These are phyloP conservation scores for Xylariales sp. DNA, from an alignment of 2,329 filamentous ascomycete genomes.

Conservation along the genomic window DNA sequence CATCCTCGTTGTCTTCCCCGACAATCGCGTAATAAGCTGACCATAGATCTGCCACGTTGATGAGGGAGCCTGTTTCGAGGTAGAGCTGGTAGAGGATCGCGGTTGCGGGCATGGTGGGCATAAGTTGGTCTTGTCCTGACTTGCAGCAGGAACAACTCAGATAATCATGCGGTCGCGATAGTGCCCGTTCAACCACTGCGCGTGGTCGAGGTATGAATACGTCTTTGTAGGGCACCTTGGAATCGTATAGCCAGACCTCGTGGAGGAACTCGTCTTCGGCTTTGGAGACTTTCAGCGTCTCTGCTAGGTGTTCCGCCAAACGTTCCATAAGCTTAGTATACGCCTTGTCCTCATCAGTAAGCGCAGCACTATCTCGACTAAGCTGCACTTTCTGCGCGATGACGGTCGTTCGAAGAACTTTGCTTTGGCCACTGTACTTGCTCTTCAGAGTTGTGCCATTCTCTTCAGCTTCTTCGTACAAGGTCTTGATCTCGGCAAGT, in stretches of 20 bases:
- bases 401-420: slow-evolving; percentile 69
- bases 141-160: slow-evolving; percentile 68
- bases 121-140: slow-evolving; percentile 41
- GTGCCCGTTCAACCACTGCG: slow-evolving; percentile 63
- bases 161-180: slow-evolving; percentile 72
- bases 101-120: slow-evolving; percentile 62
- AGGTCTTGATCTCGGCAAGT: slow-evolving; percentile 38
- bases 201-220: slow-evolving; percentile 73
- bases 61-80: slow-evolving; percentile 67
- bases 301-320: slow-evolving; percentile 45
- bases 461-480: slow-evolving; percentile 41
- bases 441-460: slow-evolving; percentile 57
- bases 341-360: slow-evolving; percentile 65
- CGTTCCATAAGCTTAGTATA: slow-evolving; percentile 63
- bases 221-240: slow-evolving; percentile 62
- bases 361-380: slow-evolving; percentile 65
- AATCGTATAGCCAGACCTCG: slow-evolving; percentile 74
- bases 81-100: slow-evolving; percentile 76
- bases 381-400: slow-evolving; percentile 78
- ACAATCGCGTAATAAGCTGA: slow-evolving; percentile 66
- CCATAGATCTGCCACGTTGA: slow-evolving; percentile 79
- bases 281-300: slow-evolving; percentile 28
- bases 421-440: slow-evolving; percentile 68
- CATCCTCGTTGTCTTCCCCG: slow-evolving; percentile 38
- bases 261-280: slow-evolving; percentile 53